A percentile compares a stretch with the other conserved stretches of the same genome.
Conservation (phyloP, 176 grass and related monocot species). For the Thalia dealbata region DNA sequence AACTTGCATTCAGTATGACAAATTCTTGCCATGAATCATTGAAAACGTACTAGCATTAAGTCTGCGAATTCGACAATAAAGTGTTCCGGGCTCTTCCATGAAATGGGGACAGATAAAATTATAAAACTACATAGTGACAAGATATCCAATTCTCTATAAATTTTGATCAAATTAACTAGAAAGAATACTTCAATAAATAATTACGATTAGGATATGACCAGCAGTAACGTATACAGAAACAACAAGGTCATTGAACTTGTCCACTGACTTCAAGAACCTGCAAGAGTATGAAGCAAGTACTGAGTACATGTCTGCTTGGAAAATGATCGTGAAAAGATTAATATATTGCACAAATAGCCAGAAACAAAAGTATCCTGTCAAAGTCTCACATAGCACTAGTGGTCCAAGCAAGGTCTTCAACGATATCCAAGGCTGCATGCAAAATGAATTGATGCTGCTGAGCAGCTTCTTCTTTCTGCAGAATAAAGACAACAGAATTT, state of each 20-base stretch:
- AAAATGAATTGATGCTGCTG: constrained; percentile 92
- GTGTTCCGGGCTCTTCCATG: too few relatives aligned
- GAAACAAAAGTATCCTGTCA: background rate
- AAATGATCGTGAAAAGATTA: background rate
- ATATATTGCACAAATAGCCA: background rate
- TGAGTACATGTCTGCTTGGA: constrained; percentile 9
- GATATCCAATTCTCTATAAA: background rate
- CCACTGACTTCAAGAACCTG: constrained; percentile 74
- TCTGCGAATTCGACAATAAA: background rate
- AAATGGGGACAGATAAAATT: background rate
- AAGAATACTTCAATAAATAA: background rate
- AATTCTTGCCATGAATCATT: background rate
- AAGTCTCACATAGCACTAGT: constrained; percentile 20
- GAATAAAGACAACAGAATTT: background rate
- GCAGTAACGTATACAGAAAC: constrained; percentile 77
- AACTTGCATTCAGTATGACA: background rate
- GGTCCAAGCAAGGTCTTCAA: constrained; percentile 86
- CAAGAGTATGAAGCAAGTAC: constrained; percentile 15
- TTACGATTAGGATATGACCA: constrained; percentile 55
- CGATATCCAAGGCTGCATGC: constrained; percentile 80
- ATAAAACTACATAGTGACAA: too few relatives aligned
- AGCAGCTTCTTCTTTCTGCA: constrained; percentile 73
- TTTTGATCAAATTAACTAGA: background rate
- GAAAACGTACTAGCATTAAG: background rate
- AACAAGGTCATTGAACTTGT: constrained; percentile 59